phyloP scores from a whole-genome alignment of 257 asterid genomes.

The Solanum tacnaense region DNA sequence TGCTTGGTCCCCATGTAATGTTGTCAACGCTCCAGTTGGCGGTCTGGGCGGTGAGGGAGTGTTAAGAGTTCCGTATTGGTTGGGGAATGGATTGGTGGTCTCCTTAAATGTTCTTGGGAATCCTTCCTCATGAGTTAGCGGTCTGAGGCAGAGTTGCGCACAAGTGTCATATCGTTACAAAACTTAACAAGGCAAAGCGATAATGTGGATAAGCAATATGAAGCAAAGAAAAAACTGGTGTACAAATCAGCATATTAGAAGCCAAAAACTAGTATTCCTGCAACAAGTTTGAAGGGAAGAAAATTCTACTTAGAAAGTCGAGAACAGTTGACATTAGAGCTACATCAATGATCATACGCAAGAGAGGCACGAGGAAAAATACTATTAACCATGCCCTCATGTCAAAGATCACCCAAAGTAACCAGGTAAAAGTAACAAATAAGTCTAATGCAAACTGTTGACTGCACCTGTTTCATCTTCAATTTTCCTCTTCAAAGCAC shows the following conservation, averaged over 20 bases:
- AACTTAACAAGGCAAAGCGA: neutral
- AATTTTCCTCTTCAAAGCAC: constrained; percentile 77
- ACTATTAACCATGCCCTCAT: neutral
- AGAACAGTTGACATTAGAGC: neutral
- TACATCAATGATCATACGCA: neutral
- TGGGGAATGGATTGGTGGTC: too few relatives aligned
- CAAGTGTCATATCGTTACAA: neutral
- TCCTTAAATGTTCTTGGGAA: neutral
- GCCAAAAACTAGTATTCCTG: neutral
- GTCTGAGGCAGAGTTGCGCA: neutral
- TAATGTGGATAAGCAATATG: neutral
- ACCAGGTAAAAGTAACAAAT: neutral
- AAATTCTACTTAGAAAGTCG: neutral
- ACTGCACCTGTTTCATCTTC: constrained; percentile 84
- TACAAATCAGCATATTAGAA: neutral
- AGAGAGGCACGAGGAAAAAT: neutral
- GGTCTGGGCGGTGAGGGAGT: too few relatives aligned
- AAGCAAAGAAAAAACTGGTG: neutral
- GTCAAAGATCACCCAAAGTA: neutral
- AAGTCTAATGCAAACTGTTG: neutral
- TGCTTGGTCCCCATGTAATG: too few relatives aligned
- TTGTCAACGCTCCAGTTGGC: too few relatives aligned
- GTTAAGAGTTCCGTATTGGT: too few relatives aligned
- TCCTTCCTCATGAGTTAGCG: neutral
- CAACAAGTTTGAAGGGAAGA: neutral